Percentiles rank a stretch among this genome's conserved stretches.
Evolutionary conservation across 1,139 yeast genomes (phyloP).

Genomic region (Kurtzmaniella quercitrusa): DNA sequence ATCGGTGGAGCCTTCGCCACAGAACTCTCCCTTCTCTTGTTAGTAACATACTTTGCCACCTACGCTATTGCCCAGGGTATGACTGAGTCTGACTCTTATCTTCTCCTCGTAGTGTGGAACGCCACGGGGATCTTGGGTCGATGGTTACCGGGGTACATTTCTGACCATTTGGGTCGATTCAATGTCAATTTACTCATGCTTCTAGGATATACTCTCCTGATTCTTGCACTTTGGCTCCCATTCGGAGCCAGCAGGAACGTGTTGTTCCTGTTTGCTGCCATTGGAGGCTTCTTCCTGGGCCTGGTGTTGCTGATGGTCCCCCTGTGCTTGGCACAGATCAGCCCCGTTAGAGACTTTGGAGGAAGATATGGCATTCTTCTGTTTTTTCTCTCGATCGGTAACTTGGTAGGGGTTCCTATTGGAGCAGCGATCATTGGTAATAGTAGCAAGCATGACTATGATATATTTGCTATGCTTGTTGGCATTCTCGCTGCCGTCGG

Average conservation of each 20-base stretch:
- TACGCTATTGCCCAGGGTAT: constrained; percentile 41
- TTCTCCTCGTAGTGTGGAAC: constrained; percentile 36
- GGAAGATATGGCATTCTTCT: constrained; percentile 37
- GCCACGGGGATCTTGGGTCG: constrained; percentile 38
- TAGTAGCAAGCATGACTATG: constrained; percentile 26
- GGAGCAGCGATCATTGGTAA: constrained; percentile 39
- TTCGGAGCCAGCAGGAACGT: constrained; percentile 30
- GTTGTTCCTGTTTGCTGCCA: constrained; percentile 31
- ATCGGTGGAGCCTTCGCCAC: constrained; percentile 41
- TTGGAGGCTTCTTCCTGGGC: constrained; percentile 29
- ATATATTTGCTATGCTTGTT: constrained; percentile 32
- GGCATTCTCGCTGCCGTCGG: constrained; percentile 29
- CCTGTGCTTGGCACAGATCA: constrained; percentile 35
- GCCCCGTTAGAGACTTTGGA: constrained; percentile 38
- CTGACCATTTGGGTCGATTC: constrained; percentile 36
- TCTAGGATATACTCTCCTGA: constrained; percentile 24
- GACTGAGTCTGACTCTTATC: constrained; percentile 31
- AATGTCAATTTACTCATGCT: constrained; percentile 38
- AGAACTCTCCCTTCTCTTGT: constrained; percentile 53
- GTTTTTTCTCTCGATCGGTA: constrained; percentile 36
- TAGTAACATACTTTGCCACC: constrained; percentile 42
- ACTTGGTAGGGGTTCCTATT: constrained; percentile 40
- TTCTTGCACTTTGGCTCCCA: constrained; percentile 36
- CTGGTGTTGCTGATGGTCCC: constrained; percentile 35
- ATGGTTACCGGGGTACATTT: constrained; percentile 32